A percentile compares a stretch with the other conserved stretches of the same genome.
Conservation (phyloP, 371 early-diverging fungal genomes). For the Mucor plumbeus region DNA sequence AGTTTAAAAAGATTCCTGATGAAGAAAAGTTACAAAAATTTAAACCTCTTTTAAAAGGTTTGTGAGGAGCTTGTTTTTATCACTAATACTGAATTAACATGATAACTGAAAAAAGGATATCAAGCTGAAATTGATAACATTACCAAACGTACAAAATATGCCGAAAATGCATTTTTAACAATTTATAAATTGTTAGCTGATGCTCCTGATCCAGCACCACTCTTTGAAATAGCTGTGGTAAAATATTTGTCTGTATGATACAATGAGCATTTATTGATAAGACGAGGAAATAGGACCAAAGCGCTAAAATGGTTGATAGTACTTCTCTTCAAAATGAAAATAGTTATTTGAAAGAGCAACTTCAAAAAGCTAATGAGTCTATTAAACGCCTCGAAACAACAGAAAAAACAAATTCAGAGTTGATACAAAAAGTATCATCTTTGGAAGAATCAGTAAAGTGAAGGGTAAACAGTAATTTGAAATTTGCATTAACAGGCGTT, state of each 20-base stretch:
- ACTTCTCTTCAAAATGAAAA: slow-evolving; percentile 59
- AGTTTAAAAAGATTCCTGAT: slow-evolving; percentile 80
- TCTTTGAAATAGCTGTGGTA: slow-evolving; percentile 62
- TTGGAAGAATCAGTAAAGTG: slow-evolving; percentile 45
- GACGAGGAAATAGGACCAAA: slow-evolving; percentile 58
- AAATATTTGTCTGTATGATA: not conserved
- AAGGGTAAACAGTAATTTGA: not conserved
- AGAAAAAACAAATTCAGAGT: slow-evolving; percentile 55
- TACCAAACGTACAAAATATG: slow-evolving; percentile 81
- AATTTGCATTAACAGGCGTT: not conserved
- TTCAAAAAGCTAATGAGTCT: slow-evolving; percentile 44
- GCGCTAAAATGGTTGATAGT: slow-evolving; percentile 56
- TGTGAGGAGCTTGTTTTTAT: not conserved
- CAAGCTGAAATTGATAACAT: slow-evolving; percentile 91
- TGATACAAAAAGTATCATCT: slow-evolving; percentile 62
- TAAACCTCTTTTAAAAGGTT: slow-evolving; percentile 75
- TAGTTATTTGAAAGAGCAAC: slow-evolving; percentile 56
- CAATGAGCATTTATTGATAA: not conserved
- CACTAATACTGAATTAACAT: not conserved
- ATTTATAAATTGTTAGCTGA: slow-evolving; percentile 82
- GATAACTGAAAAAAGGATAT: slow-evolving; percentile 58
- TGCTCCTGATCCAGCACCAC: slow-evolving; percentile 86
- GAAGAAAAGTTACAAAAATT: slow-evolving; percentile 78
- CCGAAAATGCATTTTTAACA: slow-evolving; percentile 83
- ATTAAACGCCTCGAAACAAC: slow-evolving; percentile 44